phyloP scores from a whole-genome alignment of 1,284 basidiomycete genomes.

The Leccinum pachyderme region DNA sequence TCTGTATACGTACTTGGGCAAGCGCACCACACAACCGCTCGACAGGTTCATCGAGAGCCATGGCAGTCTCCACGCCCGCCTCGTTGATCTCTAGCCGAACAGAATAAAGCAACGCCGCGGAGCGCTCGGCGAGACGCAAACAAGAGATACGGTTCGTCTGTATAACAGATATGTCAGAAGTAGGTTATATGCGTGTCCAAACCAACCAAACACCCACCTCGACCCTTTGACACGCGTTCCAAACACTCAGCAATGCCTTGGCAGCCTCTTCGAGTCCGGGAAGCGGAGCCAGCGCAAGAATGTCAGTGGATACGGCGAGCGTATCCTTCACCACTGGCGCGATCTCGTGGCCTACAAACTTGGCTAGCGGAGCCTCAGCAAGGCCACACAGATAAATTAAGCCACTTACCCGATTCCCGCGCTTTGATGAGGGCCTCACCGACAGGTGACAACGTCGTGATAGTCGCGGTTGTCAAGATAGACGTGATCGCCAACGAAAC shows the following conservation, averaged over 20 bases:
- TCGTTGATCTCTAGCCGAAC: slow-evolving; percentile 45
- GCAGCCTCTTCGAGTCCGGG: slow-evolving; percentile 55
- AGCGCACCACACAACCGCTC: slow-evolving; percentile 37
- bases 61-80: slow-evolving; percentile 31
- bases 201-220: slow-evolving; percentile 47
- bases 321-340: slow-evolving; percentile 25
- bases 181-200: not conserved
- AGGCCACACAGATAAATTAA: not conserved
- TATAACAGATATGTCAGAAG: not conserved
- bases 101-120: slow-evolving; percentile 48
- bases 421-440: slow-evolving; percentile 21
- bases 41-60: slow-evolving; percentile 36
- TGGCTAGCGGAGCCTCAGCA: slow-evolving; percentile 11
- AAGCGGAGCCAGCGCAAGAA: slow-evolving; percentile 55
- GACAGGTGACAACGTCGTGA: slow-evolving; percentile 24
- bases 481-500: slow-evolving; percentile 31
- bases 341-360: slow-evolving; percentile 22
- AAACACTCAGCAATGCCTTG: slow-evolving; percentile 52
- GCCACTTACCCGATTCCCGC: slow-evolving; percentile 24
- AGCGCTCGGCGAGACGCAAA: slow-evolving; percentile 50
- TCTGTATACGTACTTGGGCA: slow-evolving; percentile 43
- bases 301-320: slow-evolving; percentile 34
- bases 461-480: slow-evolving; percentile 23
- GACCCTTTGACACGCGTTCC: slow-evolving; percentile 58
- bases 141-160: slow-evolving; percentile 57